Evolutionary conservation across 2,329 filamentous ascomycete species (phyloP).

Genomic region (Graphilbum fragrans): DNA sequence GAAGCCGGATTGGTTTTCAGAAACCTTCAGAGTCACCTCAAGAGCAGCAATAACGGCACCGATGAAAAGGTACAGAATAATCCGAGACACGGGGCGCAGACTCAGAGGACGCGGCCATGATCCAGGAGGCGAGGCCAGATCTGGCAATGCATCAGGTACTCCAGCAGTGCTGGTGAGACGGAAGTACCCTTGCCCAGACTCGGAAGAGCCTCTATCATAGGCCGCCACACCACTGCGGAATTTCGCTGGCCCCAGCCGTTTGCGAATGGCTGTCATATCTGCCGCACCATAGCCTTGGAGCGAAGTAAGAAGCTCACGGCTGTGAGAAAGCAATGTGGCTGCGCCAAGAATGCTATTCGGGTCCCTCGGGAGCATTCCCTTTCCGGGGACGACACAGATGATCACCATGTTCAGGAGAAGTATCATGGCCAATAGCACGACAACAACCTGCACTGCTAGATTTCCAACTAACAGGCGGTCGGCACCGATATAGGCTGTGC

Average conservation of each 20-base stretch:
- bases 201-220: slow-evolving; percentile 15
- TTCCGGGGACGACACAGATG: slow-evolving; percentile 15
- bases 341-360: slow-evolving; percentile 21
- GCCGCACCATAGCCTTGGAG: slow-evolving; percentile 22
- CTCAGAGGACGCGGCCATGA: slow-evolving; percentile 18
- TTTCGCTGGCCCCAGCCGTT: slow-evolving; percentile 14
- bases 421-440: slow-evolving; percentile 16
- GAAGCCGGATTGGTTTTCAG: slow-evolving; percentile 17
- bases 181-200: slow-evolving; percentile 15
- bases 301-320: slow-evolving; percentile 20
- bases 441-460: slow-evolving; percentile 19
- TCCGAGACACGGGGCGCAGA: slow-evolving; percentile 17
- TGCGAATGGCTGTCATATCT: slow-evolving; percentile 14
- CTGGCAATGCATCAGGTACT: too few species aligned
- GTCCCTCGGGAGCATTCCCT: slow-evolving; percentile 22
- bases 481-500: slow-evolving; percentile 14
- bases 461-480: slow-evolving; percentile 19
- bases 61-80: slow-evolving; percentile 15
- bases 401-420: slow-evolving; percentile 12
- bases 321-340: slow-evolving; percentile 23
- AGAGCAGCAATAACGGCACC: slow-evolving; percentile 20
- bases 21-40: slow-evolving; percentile 20
- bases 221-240: slow-evolving; percentile 23
- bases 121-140: neutral
- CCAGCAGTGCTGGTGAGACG: too few species aligned